Conservation (phyloP, 495 filamentous ascomycete species). For the Penicillium goetzii region DNA sequence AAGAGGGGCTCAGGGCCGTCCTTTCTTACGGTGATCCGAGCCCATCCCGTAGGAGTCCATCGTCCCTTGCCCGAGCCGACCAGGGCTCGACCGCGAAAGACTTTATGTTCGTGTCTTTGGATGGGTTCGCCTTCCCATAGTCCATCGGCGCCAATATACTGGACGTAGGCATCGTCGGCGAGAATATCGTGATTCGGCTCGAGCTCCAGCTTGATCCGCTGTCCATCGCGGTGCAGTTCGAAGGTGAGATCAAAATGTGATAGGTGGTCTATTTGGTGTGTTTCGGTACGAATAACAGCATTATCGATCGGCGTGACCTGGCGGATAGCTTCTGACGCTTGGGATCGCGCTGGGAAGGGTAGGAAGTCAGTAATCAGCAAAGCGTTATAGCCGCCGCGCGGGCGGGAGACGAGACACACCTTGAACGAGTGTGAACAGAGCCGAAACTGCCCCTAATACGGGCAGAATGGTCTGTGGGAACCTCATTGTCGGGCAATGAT, state of each 20-base stretch:
- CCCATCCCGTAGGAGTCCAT: conserved; percentile 86
- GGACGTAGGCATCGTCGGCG: conserved; percentile 70
- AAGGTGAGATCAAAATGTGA: conserved; percentile 85
- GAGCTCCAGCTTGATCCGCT: conserved; percentile 76
- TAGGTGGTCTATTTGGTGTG: conserved; percentile 75
- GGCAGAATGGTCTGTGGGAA: conserved; percentile 25
- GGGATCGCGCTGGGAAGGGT: conserved; percentile 63
- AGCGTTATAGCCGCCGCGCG: neutral
- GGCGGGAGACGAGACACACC: conserved; percentile 13
- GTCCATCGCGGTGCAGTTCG: conserved; percentile 64
- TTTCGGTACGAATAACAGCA: conserved; percentile 75
- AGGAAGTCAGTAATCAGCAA: conserved; percentile 10
- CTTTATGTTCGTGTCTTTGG: conserved; percentile 69
- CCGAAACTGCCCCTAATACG: conserved; percentile 23
- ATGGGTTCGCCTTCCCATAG: conserved; percentile 65
- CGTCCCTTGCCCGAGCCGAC: conserved; percentile 61
- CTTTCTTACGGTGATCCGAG: conserved; percentile 72
- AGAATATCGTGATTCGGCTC: conserved; percentile 94
- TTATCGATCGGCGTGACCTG: conserved; percentile 75
- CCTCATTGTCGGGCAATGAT: conserved; percentile 28
- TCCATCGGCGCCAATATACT: conserved; percentile 73
- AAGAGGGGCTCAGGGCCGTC: conserved; percentile 84
- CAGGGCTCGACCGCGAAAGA: conserved; percentile 83
- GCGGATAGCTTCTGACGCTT: conserved; percentile 73
- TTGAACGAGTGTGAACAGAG: conserved; percentile 25